These are phyloP conservation scores for Phaeotremella skinneri DNA, from an alignment of 768 basidiomycete species.

Conservation along the genomic window DNA sequence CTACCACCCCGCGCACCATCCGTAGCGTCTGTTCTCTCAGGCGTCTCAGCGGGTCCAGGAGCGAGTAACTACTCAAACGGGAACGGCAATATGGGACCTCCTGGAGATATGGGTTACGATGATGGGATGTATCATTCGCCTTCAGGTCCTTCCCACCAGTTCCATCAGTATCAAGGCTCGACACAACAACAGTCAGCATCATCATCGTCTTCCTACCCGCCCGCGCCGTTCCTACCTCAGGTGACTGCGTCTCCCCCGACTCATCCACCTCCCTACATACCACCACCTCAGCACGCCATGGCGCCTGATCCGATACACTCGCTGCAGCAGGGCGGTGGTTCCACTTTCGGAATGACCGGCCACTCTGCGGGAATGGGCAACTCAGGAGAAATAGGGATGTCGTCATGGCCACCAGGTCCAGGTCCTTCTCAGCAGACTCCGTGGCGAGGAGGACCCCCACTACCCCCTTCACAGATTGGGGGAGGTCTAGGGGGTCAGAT, in stretches of 20 bases:
- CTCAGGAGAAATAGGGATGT: background rate
- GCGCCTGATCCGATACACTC: slow-evolving; percentile 48
- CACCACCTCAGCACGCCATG: slow-evolving; percentile 48
- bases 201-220: slow-evolving; percentile 5
- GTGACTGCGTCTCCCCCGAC: slow-evolving; percentile 39
- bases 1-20: slow-evolving; percentile 21
- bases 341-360: too few relatives aligned
- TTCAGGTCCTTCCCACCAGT: slow-evolving; percentile 1
- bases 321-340: slow-evolving; percentile 10
- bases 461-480: background rate
- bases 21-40: slow-evolving; percentile 18
- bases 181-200: slow-evolving; percentile 1
- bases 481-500: too few relatives aligned
- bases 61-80: too few relatives aligned
- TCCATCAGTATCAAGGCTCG: slow-evolving; percentile 8
- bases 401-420: background rate
- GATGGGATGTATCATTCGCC: slow-evolving; percentile 4
- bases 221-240: slow-evolving; percentile 28
- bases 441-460: background rate
- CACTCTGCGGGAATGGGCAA: background rate
- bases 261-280: slow-evolving; percentile 40
- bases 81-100: too few relatives aligned
- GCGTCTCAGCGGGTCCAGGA: slow-evolving; percentile 7
- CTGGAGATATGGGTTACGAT: too few relatives aligned
- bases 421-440: background rate